Evolutionary conservation across 2,329 filamentous ascomycete genomes (phyloP).

Genomic region (Penicillium palitans): DNA sequence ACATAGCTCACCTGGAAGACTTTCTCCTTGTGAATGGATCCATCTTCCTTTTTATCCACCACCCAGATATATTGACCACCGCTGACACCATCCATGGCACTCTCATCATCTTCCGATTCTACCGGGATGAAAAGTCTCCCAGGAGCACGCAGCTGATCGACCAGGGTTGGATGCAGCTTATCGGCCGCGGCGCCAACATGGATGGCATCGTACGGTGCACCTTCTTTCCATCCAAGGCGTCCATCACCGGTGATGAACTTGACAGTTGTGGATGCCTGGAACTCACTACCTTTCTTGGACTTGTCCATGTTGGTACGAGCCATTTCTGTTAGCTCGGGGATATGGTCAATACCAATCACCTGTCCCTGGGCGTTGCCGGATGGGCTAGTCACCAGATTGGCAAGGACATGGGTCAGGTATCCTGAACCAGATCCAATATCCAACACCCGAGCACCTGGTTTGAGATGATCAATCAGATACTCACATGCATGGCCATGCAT

Average conservation of each 20-base stretch:
- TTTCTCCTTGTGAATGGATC: constrained; percentile 57
- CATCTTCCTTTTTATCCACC: constrained; percentile 62
- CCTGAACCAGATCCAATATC: constrained; percentile 76
- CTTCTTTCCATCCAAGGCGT: constrained; percentile 62
- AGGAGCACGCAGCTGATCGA: constrained; percentile 75
- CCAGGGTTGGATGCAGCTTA: constrained; percentile 68
- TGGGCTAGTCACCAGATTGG: constrained; percentile 62
- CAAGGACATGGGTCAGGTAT: constrained; percentile 85
- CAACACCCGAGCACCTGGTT: constrained; percentile 59
- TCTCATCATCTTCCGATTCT: constrained; percentile 45
- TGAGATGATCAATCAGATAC: constrained; percentile 59
- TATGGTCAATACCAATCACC: constrained; percentile 76
- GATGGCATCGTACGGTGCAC: constrained; percentile 79
- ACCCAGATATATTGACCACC: constrained; percentile 61
- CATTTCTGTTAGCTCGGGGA: constrained; percentile 62
- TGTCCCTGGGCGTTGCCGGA: constrained; percentile 39
- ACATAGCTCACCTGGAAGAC: constrained; percentile 65
- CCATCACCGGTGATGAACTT: constrained; percentile 76
- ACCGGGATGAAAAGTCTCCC: constrained; percentile 72
- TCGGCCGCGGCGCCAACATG: constrained; percentile 88
- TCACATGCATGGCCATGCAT: constrained; percentile 70
- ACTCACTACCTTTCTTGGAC: constrained; percentile 55
- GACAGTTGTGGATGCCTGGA: constrained; percentile 66
- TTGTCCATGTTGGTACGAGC: constrained; percentile 67
- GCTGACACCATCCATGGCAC: constrained; percentile 16